A percentile compares a stretch with the other conserved stretches of the same genome.
phyloP scores from a whole-genome alignment of 176 grass and related monocot species.

The Eragrostis nindensis region DNA sequence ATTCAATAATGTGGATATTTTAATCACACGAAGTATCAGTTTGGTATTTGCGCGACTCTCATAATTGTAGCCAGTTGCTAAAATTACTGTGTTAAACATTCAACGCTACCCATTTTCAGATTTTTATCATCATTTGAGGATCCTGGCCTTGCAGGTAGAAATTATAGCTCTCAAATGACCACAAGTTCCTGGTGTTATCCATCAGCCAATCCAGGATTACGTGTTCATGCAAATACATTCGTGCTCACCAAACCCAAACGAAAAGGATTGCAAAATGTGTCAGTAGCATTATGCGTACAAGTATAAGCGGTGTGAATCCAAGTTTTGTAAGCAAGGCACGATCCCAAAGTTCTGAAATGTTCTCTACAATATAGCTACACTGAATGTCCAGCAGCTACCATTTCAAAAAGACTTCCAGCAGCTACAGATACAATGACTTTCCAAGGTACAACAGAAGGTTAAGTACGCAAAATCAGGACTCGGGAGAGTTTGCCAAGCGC shows the following conservation, averaged over 20 bases:
- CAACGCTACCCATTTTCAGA: not conserved
- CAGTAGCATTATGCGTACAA: not conserved
- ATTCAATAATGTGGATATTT: not conserved
- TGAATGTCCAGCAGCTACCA: not conserved
- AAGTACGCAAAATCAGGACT: slow-evolving; percentile 2
- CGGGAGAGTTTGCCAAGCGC: not conserved
- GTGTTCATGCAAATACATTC: not conserved
- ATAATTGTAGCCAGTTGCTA: not conserved
- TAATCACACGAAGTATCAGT: not conserved
- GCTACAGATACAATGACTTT: not conserved
- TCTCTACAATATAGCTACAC: slow-evolving; percentile 1
- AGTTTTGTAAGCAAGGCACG: not conserved
- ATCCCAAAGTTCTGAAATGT: not conserved
- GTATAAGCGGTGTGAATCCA: not conserved
- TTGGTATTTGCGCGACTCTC: too few relatives aligned
- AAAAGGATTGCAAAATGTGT: not conserved
- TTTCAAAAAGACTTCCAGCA: not conserved
- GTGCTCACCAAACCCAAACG: not conserved
- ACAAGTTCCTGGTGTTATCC: not conserved
- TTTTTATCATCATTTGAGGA: too few relatives aligned
- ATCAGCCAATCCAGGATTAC: not conserved
- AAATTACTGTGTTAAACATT: not conserved
- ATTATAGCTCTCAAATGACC: not conserved
- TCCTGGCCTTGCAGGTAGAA: not conserved
- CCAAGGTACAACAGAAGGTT: not conserved